A percentile compares a stretch with the other conserved stretches of the same genome.
Conservation (phyloP, 257 asterid genomes). For the Solanum bukasovii region DNA sequence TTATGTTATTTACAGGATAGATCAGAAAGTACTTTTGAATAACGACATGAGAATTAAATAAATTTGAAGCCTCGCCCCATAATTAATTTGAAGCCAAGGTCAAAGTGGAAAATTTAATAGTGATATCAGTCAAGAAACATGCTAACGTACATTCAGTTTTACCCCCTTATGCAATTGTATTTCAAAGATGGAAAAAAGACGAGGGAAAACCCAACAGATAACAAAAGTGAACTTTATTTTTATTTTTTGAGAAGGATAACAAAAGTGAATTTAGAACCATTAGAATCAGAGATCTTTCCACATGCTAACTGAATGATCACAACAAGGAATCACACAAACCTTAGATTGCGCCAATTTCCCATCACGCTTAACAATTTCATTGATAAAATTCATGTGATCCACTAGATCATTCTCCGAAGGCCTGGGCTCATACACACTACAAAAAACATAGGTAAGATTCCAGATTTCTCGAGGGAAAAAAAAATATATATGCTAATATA, state of each 20-base stretch:
- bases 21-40: neutral
- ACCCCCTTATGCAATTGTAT: neutral
- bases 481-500: neutral
- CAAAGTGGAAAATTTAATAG: neutral
- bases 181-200: neutral
- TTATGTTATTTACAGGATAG: neutral
- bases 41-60: neutral
- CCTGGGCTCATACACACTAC: constrained; percentile 42
- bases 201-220: neutral
- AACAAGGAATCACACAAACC: constrained; percentile 28
- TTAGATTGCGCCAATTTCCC: constrained; percentile 43
- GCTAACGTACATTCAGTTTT: neutral
- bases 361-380: constrained; percentile 53
- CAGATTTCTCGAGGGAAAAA: neutral
- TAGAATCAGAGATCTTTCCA: neutral
- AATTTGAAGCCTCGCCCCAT: neutral
- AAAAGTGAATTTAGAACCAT: neutral
- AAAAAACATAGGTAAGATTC: neutral
- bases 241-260: neutral
- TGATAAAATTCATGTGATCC: constrained; percentile 43
- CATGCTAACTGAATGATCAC: neutral
- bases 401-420: constrained; percentile 70
- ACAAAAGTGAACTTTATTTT: neutral
- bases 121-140: neutral
- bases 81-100: neutral